Conservation (phyloP, 2,329 filamentous ascomycete species). For the Rutstroemia sp. region DNA sequence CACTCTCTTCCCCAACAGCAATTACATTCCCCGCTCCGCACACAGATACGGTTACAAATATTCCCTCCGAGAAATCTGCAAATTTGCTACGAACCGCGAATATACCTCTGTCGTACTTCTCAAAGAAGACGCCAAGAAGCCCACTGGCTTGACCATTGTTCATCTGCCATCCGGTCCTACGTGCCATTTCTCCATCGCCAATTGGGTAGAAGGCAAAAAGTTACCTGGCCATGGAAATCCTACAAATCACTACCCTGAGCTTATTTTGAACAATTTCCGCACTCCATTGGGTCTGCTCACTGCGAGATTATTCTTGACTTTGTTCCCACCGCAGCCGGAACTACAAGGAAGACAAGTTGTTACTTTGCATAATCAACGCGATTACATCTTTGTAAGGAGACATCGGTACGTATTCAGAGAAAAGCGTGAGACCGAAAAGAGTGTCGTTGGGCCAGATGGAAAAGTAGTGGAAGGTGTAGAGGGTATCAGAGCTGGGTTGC, state of each 20-base stretch:
- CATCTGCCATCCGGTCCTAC: constrained; percentile 81
- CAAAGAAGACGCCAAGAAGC: constrained; percentile 82
- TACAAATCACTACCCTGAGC: constrained; percentile 83
- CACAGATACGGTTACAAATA: constrained; percentile 87
- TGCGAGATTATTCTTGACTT: constrained; percentile 71
- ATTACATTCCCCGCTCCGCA: constrained; percentile 78
- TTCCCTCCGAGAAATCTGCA: constrained; percentile 81
- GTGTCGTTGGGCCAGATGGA: constrained; percentile 72
- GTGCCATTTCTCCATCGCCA: constrained; percentile 85
- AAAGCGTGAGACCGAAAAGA: constrained; percentile 80
- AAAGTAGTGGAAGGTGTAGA: constrained; percentile 80
- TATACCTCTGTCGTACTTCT: constrained; percentile 81
- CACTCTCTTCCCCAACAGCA: constrained; percentile 69
- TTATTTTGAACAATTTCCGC: constrained; percentile 89
- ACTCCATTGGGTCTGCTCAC: constrained; percentile 86
- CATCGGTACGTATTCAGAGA: constrained; percentile 93
- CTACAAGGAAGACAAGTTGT: constrained; percentile 82
- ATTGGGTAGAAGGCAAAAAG: constrained; percentile 83
- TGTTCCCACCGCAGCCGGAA: constrained; percentile 78
- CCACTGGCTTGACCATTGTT: constrained; percentile 74
- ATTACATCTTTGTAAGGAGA: constrained; percentile 88
- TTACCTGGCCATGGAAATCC: constrained; percentile 83
- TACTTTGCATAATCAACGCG: constrained; percentile 88
- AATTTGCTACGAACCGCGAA: constrained; percentile 72
- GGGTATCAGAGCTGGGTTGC: constrained; percentile 75